Evolutionary conservation across 2,329 filamentous ascomycete species (phyloP).

Genomic region (Pseudogymnoascus sp.): DNA sequence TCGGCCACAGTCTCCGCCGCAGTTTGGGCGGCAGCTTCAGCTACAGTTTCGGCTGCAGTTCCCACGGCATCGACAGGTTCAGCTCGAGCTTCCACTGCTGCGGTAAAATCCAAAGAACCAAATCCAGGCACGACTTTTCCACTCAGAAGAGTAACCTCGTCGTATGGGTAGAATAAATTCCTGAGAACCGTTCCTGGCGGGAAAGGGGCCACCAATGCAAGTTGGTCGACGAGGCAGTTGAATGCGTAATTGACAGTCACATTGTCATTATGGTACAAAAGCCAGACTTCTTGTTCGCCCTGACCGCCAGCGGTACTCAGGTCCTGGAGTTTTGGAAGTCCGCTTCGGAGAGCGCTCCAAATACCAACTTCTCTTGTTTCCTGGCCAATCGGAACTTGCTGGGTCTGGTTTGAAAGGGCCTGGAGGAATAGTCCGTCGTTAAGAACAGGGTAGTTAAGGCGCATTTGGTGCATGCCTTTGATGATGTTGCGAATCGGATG

Average conservation of each 20-base stretch:
- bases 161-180: slow-evolving; percentile 54
- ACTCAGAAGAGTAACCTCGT: slow-evolving; percentile 39
- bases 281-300: slow-evolving; percentile 36
- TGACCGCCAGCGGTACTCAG: slow-evolving; percentile 40
- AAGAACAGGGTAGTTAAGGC: slow-evolving; percentile 46
- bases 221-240: slow-evolving; percentile 40
- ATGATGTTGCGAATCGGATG: slow-evolving; percentile 52
- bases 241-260: slow-evolving; percentile 43
- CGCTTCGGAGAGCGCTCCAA: slow-evolving; percentile 49
- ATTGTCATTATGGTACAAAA: slow-evolving; percentile 37
- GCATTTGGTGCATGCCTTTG: slow-evolving; percentile 53
- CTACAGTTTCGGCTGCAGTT: background rate
- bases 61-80: background rate
- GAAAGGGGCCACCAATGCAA: slow-evolving; percentile 46
- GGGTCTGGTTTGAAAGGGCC: slow-evolving; percentile 48
- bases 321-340: slow-evolving; percentile 38
- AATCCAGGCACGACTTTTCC: background rate
- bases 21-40: background rate
- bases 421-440: slow-evolving; percentile 51
- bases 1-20: background rate
- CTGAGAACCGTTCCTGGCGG: slow-evolving; percentile 45
- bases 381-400: slow-evolving; percentile 42
- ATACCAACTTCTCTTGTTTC: slow-evolving; percentile 49
- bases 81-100: slow-evolving; percentile 20
- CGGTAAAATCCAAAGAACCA: background rate